Evolutionary conservation across 2,329 filamentous ascomycete genomes (phyloP), one percentile per base, ranked within the genome.

Genomic region (Aspergillus melleus): DNA sequence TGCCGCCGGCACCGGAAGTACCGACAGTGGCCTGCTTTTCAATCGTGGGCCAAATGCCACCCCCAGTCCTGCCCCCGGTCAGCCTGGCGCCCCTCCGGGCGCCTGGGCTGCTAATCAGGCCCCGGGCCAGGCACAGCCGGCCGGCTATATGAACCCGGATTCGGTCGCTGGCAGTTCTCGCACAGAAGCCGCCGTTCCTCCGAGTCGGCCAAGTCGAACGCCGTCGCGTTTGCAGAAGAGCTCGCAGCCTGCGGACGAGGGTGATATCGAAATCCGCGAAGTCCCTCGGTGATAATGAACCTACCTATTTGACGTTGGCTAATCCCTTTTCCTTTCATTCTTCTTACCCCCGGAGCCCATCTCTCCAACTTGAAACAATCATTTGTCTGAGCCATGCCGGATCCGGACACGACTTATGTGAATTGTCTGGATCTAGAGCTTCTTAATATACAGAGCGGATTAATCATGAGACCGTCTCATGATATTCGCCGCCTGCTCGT

Each of bases 141-240:
- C 32, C 36, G 62, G 58, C n/a, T 66, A 61, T 50, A 29, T 54
- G 1, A 62, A 67, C 54, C 52, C 65, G 1, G 63, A 60, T 16
- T 72, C 71, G 2, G 44, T 71, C 29, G 68, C 70, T 2, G 72
- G 70, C 52, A 72, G 70, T 51, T 74, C 73, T 4, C 65, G 63
- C 10, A 71, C 72, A 6, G 68, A 70, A 8, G 54, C 72, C 16
- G 55, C 53, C 11, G 61, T 58, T 9, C 58, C 67, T 1, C 65
- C 63, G 32, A 54, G 55, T 19, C 58, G 62, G 29, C 56, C 64
- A 52, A 29, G 54, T 22, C 54, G 54, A 10, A 55, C 61, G 42
- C 61, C 67, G 19, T 64, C 68, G n/a, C 65, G 67, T 29, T 60
- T 70, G 54, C 67, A 67, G 3, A 73, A 68, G 58, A 36, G 60